Base-by-base conservation (phyloP, 2,329 filamentous ascomycete genomes). In the Diplodia intermedia region DNA sequence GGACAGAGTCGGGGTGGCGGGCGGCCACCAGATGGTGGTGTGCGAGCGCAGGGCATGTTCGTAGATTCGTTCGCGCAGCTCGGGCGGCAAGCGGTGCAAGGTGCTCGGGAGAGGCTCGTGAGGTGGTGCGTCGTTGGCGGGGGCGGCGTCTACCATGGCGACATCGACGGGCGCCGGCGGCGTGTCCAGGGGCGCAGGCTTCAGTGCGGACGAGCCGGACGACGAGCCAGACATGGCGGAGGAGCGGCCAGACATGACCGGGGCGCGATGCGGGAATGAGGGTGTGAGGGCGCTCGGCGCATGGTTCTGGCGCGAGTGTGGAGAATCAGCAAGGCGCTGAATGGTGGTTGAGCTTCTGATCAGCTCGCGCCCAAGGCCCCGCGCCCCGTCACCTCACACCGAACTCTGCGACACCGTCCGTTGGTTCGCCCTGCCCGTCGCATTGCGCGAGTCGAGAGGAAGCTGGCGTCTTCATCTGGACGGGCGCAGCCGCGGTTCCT, bases 11-110 rank as follows among this genome's bases (percentile, higher is more conserved):
- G 72, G 67, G 23, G 69, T 62, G 26, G 73, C 69, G 18, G 69
- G 68, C 0, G 75, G 77, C 75, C 76, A 79, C 73, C 73, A 75
- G 73, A 79, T 76, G 31, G 78, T 74, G 36, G 68, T 73, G 6
- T 71, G 70, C 11, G 76, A 75, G 8, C 72, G 72, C 29, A 79
- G 73, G 33, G 76, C 74, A 68, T 72, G 75, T 9, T 69, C 61
- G 69, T 79, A 80, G 66, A 80, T 71, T 49, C 74, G 73, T 61
- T 79, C 74, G 69, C 78, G 73, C 61, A 80, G 71, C 60, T 80
- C 78, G 49, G 75, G 73, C 6, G 78, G 78, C 0, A 80, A 75
- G 18, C 66, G 56, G 40, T 68, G 56, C 36, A 65, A 40, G 3
- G 57, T 43, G 57, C 66, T 68, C 38, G 66, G 66, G 18, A 68